Conservation (phyloP, 768 basidiomycete genomes). For the Mycena albidolilacea region DNA sequence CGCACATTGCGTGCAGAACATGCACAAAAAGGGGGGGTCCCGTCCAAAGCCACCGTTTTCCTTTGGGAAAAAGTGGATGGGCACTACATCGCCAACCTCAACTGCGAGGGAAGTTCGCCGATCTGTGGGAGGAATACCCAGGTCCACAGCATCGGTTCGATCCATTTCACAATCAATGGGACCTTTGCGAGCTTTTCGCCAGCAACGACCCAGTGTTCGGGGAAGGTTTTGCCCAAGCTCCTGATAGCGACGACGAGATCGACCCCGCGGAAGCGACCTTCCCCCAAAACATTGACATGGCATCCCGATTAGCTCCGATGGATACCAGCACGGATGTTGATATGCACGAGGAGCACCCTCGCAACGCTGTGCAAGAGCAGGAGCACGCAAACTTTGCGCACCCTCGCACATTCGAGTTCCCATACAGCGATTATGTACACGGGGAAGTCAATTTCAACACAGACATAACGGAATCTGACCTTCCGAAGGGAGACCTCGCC, state of each 20-base stretch:
- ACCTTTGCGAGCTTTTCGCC: constrained; percentile 8
- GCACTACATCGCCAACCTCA: neutral
- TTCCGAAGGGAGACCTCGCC: neutral
- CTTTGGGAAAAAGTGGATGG: constrained; percentile 8
- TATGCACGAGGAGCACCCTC: neutral
- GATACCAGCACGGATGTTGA: neutral
- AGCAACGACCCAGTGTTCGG: constrained; percentile 10
- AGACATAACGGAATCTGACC: constrained; percentile 1
- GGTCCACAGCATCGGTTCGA: constrained; percentile 1
- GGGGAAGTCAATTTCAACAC: neutral
- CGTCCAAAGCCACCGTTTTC: constrained; percentile 4
- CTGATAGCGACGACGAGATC: neutral
- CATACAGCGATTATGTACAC: neutral
- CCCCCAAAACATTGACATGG: constrained; percentile 8
- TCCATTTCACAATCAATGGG: neutral
- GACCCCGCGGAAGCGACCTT: neutral
- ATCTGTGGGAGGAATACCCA: neutral
- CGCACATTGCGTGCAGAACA: too few relatives aligned
- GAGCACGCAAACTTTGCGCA: too few relatives aligned
- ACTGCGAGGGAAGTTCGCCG: neutral
- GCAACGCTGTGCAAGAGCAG: too few relatives aligned
- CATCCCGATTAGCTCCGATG: neutral
- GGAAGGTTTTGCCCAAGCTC: neutral
- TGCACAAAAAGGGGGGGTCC: neutral
- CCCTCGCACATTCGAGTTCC: neutral